These are phyloP conservation scores for Globisporangium solare DNA, from an alignment of 352 stramenopile genomes.

Conservation along the genomic window DNA sequence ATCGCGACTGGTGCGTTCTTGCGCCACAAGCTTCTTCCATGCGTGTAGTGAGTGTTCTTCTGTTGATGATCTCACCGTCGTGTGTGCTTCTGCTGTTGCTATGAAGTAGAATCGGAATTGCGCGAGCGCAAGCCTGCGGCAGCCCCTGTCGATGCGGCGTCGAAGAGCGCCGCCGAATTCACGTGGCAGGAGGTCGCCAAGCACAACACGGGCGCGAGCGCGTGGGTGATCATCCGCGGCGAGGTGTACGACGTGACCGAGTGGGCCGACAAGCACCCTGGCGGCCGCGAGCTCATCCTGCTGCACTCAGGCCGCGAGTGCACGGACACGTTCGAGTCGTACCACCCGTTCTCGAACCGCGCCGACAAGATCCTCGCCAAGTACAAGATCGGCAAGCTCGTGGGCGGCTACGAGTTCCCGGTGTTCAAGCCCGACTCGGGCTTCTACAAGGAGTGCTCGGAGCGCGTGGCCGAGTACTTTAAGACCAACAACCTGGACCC, in stretches of 20 bases:
- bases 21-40: background rate
- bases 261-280: constrained; percentile 82
- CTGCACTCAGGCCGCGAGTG: constrained; percentile 79
- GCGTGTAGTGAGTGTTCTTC: too few species aligned
- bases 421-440: constrained; percentile 88
- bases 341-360: constrained; percentile 85
- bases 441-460: constrained; percentile 88
- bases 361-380: constrained; percentile 80
- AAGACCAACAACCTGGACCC: constrained; percentile 87
- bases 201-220: constrained; percentile 94
- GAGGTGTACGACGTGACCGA: constrained; percentile 94
- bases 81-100: background rate
- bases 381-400: constrained; percentile 82
- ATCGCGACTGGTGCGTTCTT: constrained; percentile 4
- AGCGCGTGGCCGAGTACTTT: constrained; percentile 87
- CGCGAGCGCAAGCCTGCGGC: constrained; percentile 51
- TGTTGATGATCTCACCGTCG: background rate
- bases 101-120: constrained; percentile 17
- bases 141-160: background rate
- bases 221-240: constrained; percentile 94
- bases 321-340: constrained; percentile 89
- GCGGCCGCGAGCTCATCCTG: constrained; percentile 75
- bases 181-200: constrained; percentile 94
- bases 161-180: constrained; percentile 44
- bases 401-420: constrained; percentile 81